A percentile compares a stretch with the other conserved stretches of the same genome.
Evolutionary conservation across 2,329 filamentous ascomycete species (phyloP).

Genomic region (Paracamarosporium sp.): DNA sequence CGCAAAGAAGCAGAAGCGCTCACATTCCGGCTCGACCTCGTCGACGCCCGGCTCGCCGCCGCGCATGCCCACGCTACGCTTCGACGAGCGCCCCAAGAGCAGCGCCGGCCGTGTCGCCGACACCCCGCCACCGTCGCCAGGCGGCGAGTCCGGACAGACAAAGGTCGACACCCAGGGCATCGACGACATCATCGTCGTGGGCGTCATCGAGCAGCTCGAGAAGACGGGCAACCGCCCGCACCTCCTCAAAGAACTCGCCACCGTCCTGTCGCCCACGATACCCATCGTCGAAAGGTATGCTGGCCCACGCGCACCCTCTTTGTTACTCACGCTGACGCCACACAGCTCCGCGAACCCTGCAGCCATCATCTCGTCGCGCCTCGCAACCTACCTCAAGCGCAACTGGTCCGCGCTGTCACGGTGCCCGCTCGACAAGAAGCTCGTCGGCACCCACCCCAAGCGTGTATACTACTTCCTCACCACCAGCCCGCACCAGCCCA

Average conservation of each 20-base stretch:
- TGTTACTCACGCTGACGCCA: constrained; percentile 42
- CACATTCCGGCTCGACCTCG: constrained; percentile 63
- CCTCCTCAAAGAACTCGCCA: constrained; percentile 90
- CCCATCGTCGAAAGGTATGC: constrained; percentile 91
- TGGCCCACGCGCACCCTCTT: constrained; percentile 13
- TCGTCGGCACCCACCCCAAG: constrained; percentile 89
- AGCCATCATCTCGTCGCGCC: constrained; percentile 91
- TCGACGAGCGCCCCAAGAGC: constrained; percentile 56
- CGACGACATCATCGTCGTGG: constrained; percentile 94
- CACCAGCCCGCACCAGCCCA: constrained; percentile 81
- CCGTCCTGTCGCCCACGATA: constrained; percentile 76
- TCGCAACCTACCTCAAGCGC: constrained; percentile 89
- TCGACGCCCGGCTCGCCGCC: constrained; percentile 53
- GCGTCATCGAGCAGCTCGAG: constrained; percentile 85
- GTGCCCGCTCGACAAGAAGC: constrained; percentile 90
- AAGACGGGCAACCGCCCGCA: constrained; percentile 91
- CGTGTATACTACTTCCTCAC: constrained; percentile 97
- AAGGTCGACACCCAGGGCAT: constrained; percentile 83
- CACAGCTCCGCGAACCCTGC: constrained; percentile 91
- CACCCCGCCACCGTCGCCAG: constrained; percentile 81
- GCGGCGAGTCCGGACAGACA: constrained; percentile 53
- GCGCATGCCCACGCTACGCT: constrained; percentile 53
- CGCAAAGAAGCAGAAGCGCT: constrained; percentile 74
- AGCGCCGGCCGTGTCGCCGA: constrained; percentile 59
- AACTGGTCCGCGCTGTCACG: constrained; percentile 77